Evolutionary conservation across 306 rosid genomes (phyloP), one percentile per base, ranked within the genome.

Genomic region (Cucumis cinereus): DNA sequence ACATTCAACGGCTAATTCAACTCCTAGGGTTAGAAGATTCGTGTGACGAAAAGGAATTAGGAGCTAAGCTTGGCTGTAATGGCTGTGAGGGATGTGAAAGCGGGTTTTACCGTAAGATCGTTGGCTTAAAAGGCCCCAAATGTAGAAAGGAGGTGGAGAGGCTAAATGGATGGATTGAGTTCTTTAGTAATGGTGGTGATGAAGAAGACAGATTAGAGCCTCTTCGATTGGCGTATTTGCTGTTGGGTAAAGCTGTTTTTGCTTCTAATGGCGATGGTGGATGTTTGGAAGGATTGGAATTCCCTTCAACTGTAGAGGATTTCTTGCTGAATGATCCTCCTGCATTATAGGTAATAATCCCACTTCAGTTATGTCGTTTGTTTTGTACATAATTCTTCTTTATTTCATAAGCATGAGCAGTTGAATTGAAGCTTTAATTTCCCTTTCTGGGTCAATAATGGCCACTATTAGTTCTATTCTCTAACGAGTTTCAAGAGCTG

Each of bases 31-130:
- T 93, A 23, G 82, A 68, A 64, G 72, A 76, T 23, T 22, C 12
- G 19, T 15, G 33, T 45, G 40, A 15, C 5, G 58, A 47, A 16
- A 16, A 26, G 35, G 24, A 53, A 47, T 66, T 40, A 9, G 41
- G n/a, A 15, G 23, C 43, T 49, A 8, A 17, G 75, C 47, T 36
- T 49, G 67, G 56, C 15, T 45, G 78, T 6, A 56, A 58, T 49
- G 83, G 61, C 54, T 70, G 23, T 54, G 91, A 69, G 64, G 66
- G 84, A 33, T 89, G 93, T 81, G 91, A 89, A 72, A 87, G 82
- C n/a, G 93, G 97, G 79, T 93, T 93, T 86, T 87, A 87, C 79
- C 73, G 86, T 10, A 93, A 88, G 84, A 87, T 93, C 85, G 97
- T 84, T 73, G 93, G 92, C 28, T 79, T 89, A 74, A 86, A 86